phyloP scores from a whole-genome alignment of 352 stramenopile genomes.

The Phytopythium boreale region DNA sequence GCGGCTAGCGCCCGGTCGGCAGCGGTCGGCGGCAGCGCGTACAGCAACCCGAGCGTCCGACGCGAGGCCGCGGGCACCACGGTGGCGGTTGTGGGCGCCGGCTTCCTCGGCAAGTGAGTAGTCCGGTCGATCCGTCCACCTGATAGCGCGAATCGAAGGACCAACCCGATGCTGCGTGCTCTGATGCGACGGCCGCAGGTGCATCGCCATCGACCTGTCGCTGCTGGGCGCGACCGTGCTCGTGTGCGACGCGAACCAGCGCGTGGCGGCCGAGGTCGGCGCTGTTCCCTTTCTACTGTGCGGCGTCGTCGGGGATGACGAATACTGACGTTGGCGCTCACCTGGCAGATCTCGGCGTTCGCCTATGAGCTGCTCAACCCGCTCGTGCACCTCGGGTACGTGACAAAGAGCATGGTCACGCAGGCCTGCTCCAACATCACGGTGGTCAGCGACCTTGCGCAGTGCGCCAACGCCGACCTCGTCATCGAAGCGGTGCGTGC shows the following conservation, averaged over 20 bases:
- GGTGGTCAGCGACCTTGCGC: conserved; percentile 36
- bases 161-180: neutral
- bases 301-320: no score
- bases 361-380: conserved; percentile 66
- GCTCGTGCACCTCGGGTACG: conserved; percentile 70
- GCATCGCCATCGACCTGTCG: conserved; percentile 67
- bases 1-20: conserved; percentile 4
- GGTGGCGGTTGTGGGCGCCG: conserved; percentile 60
- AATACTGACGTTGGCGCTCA: no score
- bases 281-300: no score
- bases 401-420: conserved; percentile 74
- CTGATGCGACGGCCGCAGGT: conserved; percentile 15
- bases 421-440: conserved; percentile 49
- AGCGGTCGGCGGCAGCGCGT: conserved; percentile 15
- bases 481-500: conserved; percentile 59
- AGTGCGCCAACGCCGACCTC: conserved; percentile 45
- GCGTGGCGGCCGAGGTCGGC: conserved; percentile 31
- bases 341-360: conserved; percentile 51
- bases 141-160: neutral
- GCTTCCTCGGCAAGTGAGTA: conserved; percentile 52
- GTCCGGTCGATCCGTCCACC: neutral
- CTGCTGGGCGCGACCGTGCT: conserved; percentile 53
- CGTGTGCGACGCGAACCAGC: conserved; percentile 53
- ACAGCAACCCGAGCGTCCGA: conserved; percentile 16
- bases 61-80: conserved; percentile 12